Evolutionary conservation across 768 basidiomycete species (phyloP).

Genomic region (Ramaria sp.): DNA sequence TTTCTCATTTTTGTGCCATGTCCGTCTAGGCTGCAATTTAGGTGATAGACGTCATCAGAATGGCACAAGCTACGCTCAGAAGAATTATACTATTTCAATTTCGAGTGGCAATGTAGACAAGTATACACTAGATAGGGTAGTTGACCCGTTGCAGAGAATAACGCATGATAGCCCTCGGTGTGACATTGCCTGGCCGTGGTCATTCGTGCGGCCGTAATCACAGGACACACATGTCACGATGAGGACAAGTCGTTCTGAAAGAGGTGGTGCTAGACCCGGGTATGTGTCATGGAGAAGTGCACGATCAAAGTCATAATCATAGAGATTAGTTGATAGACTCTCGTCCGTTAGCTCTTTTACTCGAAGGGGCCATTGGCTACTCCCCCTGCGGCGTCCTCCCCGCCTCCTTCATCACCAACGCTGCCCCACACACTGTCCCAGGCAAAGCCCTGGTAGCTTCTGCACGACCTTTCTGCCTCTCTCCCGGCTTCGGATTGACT

Average conservation of each 20-base stretch:
- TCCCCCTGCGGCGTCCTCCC: constrained; percentile 85
- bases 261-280: constrained; percentile 97
- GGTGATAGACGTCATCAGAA: too few species aligned
- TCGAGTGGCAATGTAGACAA: too few species aligned
- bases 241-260: constrained; percentile 84
- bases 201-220: constrained; percentile 83
- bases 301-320: constrained; percentile 38
- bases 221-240: constrained; percentile 79
- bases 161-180: constrained; percentile 77
- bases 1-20: too few species aligned
- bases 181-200: constrained; percentile 55
- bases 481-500: constrained; percentile 92
- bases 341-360: constrained; percentile 98
- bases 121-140: too few species aligned
- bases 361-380: too few species aligned
- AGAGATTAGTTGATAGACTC: not conserved
- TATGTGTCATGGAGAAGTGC: constrained; percentile 88
- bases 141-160: too few species aligned
- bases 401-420: constrained; percentile 66
- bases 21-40: too few species aligned
- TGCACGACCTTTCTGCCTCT: constrained; percentile 90
- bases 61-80: too few species aligned
- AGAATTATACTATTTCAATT: too few species aligned
- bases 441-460: constrained; percentile 82
- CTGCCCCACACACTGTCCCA: constrained; percentile 51